Evolutionary conservation across 257 asterid genomes (phyloP), one percentile per base, ranked within the genome.

Genomic region (Scutellaria baicalensis): DNA sequence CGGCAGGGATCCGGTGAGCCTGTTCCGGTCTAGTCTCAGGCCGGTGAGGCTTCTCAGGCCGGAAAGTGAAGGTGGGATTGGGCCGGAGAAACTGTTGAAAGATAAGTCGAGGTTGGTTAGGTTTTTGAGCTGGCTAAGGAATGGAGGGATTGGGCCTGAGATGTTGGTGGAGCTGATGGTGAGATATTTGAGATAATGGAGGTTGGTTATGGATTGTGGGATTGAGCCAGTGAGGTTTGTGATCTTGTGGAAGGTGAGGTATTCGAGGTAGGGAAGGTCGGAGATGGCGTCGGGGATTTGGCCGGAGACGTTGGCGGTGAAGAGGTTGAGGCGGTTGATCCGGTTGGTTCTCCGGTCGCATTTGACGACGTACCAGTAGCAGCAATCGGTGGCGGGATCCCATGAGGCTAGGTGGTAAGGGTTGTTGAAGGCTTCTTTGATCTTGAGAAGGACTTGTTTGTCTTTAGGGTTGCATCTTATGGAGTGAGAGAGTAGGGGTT

Each of bases 361-460:
- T 2, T 76, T 27, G 1, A 86, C 76, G 18, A 73, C 79, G 71
- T 62, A 72, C 97, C 92, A 90, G 8, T 36, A 3, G 72, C 95
- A 90, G 50, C 95, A 90, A 57, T 84, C 93, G 17, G 88, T 83
- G 58, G 52, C 21, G 11, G 92, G 86, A 9, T 73, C 42, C 95
- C 95, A 90, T 0, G 88, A 80, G 72, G 82, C 62, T 18, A 82
- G 64, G 33, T 84, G 72, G 76, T 79, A 79, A 6, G 89, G 81
- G 56, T 86, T 82, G 78, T 85, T 78, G 45, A 84, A 68, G 33
- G 57, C 74, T 56, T 70, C 49, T 12, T 87, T 84, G 85, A 87
- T 79, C 62, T 73, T 18, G 12, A 87, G 70, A 54, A 87, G 93
- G 31, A 77, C 87, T 57, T 81, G 48, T 51, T 83, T 75, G 83